Evolutionary conservation across 805 yeast species (phyloP).

Genomic region (Monosporozyma aerobia): DNA sequence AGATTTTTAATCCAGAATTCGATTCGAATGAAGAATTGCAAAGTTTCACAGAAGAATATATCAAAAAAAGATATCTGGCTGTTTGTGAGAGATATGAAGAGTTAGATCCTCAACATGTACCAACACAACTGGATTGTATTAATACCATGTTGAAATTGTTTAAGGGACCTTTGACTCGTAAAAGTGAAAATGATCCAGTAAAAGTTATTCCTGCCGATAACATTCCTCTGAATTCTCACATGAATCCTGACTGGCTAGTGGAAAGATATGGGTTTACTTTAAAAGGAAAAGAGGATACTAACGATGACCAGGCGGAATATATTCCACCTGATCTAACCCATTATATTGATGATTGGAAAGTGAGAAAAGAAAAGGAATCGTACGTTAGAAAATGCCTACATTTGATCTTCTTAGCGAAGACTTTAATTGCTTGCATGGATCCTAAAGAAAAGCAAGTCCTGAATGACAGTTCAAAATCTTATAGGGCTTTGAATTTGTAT

Average conservation of each 20-base stretch:
- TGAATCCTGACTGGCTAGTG: conserved; percentile 46
- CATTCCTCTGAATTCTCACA: conserved; percentile 44
- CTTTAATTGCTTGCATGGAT: conserved; percentile 16
- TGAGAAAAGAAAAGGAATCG: conserved; percentile 36
- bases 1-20: conserved; percentile 46
- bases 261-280: conserved; percentile 38
- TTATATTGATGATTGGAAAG: conserved; percentile 25
- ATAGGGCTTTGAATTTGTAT: conserved; percentile 17
- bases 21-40: conserved; percentile 34
- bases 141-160: conserved; percentile 53
- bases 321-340: conserved; percentile 41
- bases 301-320: conserved; percentile 22
- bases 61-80: conserved; percentile 42
- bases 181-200: conserved; percentile 35
- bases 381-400: conserved; percentile 49
- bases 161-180: conserved; percentile 50
- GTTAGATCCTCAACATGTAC: conserved; percentile 27
- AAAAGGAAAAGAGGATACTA: conserved; percentile 19
- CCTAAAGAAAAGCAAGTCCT: conserved; percentile 6
- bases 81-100: conserved; percentile 25
- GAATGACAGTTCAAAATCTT: conserved; percentile 20
- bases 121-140: conserved; percentile 51
- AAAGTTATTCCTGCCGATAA: conserved; percentile 49
- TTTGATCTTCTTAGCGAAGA: conserved; percentile 37
- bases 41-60: conserved; percentile 40